Evolutionary conservation across 2,329 filamentous ascomycete species (phyloP).

Genomic region (Colletotrichum higginsianum): DNA sequence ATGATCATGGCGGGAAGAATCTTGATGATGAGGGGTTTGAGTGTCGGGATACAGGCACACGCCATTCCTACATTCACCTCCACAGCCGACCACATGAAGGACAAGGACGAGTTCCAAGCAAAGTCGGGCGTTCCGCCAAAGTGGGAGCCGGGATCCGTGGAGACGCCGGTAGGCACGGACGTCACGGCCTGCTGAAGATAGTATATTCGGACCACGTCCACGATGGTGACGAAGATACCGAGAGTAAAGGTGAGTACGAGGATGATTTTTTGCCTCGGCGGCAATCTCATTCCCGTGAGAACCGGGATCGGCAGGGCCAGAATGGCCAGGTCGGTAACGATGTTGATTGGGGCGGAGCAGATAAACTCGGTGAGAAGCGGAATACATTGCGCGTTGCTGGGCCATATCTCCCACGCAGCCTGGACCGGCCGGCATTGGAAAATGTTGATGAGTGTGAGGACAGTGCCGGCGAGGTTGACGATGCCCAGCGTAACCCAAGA

Average conservation of each 20-base stretch:
- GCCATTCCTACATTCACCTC: slow-evolving; percentile 93
- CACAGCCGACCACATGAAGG: slow-evolving; percentile 94
- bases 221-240: slow-evolving; percentile 88
- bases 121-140: slow-evolving; percentile 70
- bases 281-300: slow-evolving; percentile 87
- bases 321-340: slow-evolving; percentile 91
- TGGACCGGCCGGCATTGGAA: slow-evolving; percentile 85
- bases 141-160: slow-evolving; percentile 56
- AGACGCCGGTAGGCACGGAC: slow-evolving; percentile 55
- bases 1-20: slow-evolving; percentile 71
- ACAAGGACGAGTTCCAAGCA: slow-evolving; percentile 83
- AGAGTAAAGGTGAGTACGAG: slow-evolving; percentile 88
- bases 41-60: slow-evolving; percentile 90
- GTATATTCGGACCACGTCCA: slow-evolving; percentile 91
- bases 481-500: slow-evolving; percentile 84
- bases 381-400: slow-evolving; percentile 62
- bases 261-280: slow-evolving; percentile 88
- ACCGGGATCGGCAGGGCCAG: slow-evolving; percentile 91
- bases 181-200: slow-evolving; percentile 84
- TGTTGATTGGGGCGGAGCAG: slow-evolving; percentile 89
- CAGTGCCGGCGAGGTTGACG: slow-evolving; percentile 83
- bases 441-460: slow-evolving; percentile 88
- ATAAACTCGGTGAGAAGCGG: slow-evolving; percentile 75
- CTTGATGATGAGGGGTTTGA: slow-evolving; percentile 86
- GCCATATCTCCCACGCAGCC: slow-evolving; percentile 73